These are phyloP conservation scores for Colletotrichum destructivum DNA, from an alignment of 2,329 filamentous ascomycete genomes.

Conservation along the genomic window DNA sequence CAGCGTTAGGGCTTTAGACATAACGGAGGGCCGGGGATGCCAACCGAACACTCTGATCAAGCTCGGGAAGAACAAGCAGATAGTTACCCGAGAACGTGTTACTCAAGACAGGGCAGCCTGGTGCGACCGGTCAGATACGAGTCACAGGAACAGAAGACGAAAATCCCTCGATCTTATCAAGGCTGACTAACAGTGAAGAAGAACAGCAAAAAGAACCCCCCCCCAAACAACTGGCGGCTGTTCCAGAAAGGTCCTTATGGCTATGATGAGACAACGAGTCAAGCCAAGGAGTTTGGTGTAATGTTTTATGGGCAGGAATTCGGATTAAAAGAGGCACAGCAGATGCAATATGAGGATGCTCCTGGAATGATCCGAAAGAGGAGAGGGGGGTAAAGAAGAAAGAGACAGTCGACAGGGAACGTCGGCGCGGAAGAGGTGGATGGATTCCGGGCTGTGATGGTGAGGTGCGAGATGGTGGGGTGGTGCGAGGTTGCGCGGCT, in stretches of 20 bases:
- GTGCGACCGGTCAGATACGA: conserved; percentile 4
- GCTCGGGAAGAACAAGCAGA: conserved; percentile 41
- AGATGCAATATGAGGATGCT: conserved; percentile 16
- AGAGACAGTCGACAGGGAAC: conserved; percentile 25
- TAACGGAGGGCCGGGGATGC: conserved; percentile 23
- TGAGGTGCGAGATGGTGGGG: conserved; percentile 27
- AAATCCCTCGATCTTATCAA: conserved; percentile 23
- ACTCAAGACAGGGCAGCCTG: not conserved
- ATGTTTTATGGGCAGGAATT: conserved; percentile 26
- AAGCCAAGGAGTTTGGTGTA: conserved; percentile 9
- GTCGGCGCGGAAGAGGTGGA: conserved; percentile 37
- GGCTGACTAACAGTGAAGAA: conserved; percentile 13
- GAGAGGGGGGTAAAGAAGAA: not conserved
- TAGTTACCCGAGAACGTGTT: conserved; percentile 42
- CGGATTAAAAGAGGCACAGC: conserved; percentile 20
- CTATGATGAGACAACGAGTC: conserved; percentile 15
- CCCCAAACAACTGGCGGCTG: not conserved
- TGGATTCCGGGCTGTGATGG: conserved; percentile 30
- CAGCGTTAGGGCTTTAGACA: conserved; percentile 19
- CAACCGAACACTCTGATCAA: conserved; percentile 41
- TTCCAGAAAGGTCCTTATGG: conserved; percentile 6
- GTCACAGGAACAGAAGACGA: conserved; percentile 3
- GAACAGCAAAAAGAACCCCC: not conserved
- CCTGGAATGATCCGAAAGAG: conserved; percentile 5
- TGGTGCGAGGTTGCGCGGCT: conserved; percentile 43